These are phyloP conservation scores for Jatropha podagrica DNA, from an alignment of 441 rosid species.

Conservation along the genomic window DNA sequence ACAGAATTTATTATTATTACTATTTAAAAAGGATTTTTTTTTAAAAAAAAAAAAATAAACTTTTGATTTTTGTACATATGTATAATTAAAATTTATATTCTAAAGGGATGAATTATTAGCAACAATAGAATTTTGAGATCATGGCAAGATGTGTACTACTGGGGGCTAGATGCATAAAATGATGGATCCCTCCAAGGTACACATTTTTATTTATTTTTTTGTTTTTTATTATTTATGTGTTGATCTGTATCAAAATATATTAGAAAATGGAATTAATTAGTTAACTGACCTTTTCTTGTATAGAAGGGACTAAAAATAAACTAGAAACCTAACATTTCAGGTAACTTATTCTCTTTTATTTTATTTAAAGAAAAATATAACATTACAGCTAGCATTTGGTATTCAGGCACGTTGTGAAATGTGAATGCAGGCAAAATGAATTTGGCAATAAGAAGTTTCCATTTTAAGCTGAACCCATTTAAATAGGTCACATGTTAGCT, in stretches of 20 bases:
- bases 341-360: background rate
- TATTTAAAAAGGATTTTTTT: background rate
- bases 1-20: background rate
- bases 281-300: background rate
- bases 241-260: background rate
- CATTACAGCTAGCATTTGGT: slow-evolving; percentile 12
- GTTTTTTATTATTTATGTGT: background rate
- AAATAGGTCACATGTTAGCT: slow-evolving; percentile 36
- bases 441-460: slow-evolving; percentile 35
- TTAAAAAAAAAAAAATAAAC: background rate
- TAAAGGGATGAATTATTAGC: background rate
- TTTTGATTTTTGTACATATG: background rate
- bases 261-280: background rate
- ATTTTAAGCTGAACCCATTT: slow-evolving; percentile 32
- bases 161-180: slow-evolving; percentile 12
- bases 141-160: slow-evolving; percentile 4
- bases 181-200: slow-evolving; percentile 17
- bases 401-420: slow-evolving; percentile 23
- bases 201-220: background rate
- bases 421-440: slow-evolving; percentile 1
- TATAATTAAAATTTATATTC: too few species aligned
- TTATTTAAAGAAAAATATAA: background rate
- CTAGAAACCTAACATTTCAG: background rate
- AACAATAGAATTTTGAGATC: background rate
- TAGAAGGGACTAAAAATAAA: background rate